phyloP scores from a whole-genome alignment of 2,329 filamentous ascomycete genomes.

The Albophoma yamanashiensis region DNA sequence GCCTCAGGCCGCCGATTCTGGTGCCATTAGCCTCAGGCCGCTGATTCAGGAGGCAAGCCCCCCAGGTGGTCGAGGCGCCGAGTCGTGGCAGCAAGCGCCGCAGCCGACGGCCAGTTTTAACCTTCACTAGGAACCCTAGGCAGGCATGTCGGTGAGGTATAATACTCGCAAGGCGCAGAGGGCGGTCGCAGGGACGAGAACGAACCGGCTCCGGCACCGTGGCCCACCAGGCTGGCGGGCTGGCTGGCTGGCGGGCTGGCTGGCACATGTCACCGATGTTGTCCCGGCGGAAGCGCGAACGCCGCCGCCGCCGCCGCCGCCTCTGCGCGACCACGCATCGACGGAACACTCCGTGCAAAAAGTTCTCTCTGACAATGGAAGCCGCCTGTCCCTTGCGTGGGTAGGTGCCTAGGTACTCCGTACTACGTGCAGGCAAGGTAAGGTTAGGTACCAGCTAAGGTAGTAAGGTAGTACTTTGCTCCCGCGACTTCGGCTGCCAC shows the following conservation, averaged over 20 bases:
- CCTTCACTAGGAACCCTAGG: too few species aligned
- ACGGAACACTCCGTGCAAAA: background rate
- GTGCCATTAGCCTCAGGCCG: background rate
- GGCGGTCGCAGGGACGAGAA: background rate
- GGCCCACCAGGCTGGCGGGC: background rate
- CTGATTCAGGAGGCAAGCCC: background rate
- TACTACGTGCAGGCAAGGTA: too few species aligned
- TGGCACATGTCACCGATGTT: background rate
- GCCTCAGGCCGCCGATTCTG: background rate
- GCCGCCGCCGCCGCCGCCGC: too few species aligned
- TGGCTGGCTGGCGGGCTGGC: too few species aligned
- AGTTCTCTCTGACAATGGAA: background rate
- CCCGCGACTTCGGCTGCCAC: too few species aligned
- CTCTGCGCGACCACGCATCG: too few species aligned
- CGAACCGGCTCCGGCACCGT: background rate
- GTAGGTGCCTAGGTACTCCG: too few species aligned
- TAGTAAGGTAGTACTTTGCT: too few species aligned
- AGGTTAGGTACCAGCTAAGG: too few species aligned
- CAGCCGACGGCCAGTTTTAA: background rate
- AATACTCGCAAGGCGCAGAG: too few species aligned
- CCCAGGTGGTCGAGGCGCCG: background rate
- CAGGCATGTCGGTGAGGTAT: too few species aligned
- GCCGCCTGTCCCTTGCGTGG: background rate
- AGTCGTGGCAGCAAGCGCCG: background rate
- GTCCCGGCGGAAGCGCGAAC: background rate